Conservation (phyloP, 2,329 filamentous ascomycete genomes). For the Claviceps digitariae region DNA sequence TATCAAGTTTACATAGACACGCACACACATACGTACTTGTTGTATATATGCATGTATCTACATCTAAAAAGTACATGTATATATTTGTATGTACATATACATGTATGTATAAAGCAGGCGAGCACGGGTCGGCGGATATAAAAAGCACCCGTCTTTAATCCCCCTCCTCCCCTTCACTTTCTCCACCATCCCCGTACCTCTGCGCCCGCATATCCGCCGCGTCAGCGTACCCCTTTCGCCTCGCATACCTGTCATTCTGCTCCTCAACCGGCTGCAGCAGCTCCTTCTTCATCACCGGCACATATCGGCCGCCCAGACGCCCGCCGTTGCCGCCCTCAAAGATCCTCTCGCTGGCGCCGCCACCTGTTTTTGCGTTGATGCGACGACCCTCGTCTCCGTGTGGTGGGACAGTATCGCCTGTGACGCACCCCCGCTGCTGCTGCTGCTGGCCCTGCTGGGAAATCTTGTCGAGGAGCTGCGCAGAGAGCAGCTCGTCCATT, state of each 20-base stretch:
- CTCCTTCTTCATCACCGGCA: constrained; percentile 38
- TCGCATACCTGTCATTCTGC: constrained; percentile 48
- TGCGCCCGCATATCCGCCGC: constrained; percentile 33
- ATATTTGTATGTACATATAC: background rate
- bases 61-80: no score
- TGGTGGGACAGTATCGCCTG: background rate
- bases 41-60: no score
- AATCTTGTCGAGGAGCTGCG: constrained; percentile 54
- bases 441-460: constrained; percentile 23
- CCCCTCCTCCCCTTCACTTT: constrained; percentile 8
- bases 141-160: background rate
- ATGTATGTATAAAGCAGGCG: no score
- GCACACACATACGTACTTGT: no score
- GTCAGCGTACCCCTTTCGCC: constrained; percentile 42
- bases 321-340: constrained; percentile 44
- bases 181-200: constrained; percentile 15
- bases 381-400: background rate
- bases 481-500: constrained; percentile 78
- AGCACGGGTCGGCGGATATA: no score
- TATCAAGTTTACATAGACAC: background rate
- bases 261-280: constrained; percentile 36
- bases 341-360: constrained; percentile 17
- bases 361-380: constrained; percentile 11
- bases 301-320: constrained; percentile 37
- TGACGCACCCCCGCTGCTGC: background rate